phyloP scores from a whole-genome alignment of 2,329 filamentous ascomycete genomes.

The Calonectria henricotiae region DNA sequence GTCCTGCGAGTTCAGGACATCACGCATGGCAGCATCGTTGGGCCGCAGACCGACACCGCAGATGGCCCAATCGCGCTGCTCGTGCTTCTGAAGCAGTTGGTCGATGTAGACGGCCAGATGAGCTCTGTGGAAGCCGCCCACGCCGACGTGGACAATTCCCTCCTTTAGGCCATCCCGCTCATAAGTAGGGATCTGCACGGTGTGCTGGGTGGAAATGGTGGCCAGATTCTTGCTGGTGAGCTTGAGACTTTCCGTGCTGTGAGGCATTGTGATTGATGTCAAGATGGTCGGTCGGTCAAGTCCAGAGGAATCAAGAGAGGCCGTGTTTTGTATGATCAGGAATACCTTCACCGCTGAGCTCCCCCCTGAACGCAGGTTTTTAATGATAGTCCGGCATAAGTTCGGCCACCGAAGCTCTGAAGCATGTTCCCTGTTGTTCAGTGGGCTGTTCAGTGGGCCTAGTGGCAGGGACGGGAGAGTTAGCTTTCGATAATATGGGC shows the following conservation, averaged over 20 bases:
- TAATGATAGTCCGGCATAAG: slow-evolving; percentile 42
- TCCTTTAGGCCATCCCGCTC: slow-evolving; percentile 65
- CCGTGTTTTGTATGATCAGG: slow-evolving; percentile 41
- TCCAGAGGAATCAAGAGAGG: slow-evolving; percentile 24
- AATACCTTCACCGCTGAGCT: slow-evolving; percentile 40
- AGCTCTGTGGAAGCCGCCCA: slow-evolving; percentile 71
- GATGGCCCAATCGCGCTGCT: slow-evolving; percentile 65
- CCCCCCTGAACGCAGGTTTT: slow-evolving; percentile 47
- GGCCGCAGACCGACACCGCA: slow-evolving; percentile 69
- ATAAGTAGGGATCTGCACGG: slow-evolving; percentile 61
- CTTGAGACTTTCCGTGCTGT: slow-evolving; percentile 47
- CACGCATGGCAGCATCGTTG: slow-evolving; percentile 68
- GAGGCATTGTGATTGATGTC: slow-evolving; percentile 38
- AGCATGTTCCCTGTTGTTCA: slow-evolving; percentile 37
- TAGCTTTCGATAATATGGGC: slow-evolving; percentile 33
- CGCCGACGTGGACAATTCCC: slow-evolving; percentile 70
- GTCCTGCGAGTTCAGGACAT: slow-evolving; percentile 66
- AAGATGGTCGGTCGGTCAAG: neutral
- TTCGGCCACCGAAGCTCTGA: slow-evolving; percentile 41
- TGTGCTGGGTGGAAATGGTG: slow-evolving; percentile 46
- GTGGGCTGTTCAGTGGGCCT: slow-evolving; percentile 11
- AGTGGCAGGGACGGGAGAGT: slow-evolving; percentile 24
- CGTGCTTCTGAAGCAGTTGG: slow-evolving; percentile 65
- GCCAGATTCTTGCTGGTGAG: slow-evolving; percentile 51
- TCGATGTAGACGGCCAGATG: slow-evolving; percentile 70